phyloP scores from a whole-genome alignment of 2,329 filamentous ascomycete genomes.

The Trichoderma afroharzianum region DNA sequence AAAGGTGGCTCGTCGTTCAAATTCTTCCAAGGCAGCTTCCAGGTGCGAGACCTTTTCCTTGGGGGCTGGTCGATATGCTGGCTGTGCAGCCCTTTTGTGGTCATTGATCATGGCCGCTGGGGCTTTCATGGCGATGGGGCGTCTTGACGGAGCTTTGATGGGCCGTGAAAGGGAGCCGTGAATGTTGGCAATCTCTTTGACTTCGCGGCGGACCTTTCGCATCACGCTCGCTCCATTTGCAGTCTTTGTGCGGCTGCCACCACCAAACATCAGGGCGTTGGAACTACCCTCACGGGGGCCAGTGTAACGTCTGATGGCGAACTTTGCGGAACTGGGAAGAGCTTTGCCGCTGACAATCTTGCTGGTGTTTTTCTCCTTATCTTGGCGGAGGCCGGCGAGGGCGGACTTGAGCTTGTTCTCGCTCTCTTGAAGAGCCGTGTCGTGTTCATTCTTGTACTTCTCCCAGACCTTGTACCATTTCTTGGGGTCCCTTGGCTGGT shows the following conservation, averaged over 20 bases:
- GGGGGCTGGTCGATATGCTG: constrained; percentile 28
- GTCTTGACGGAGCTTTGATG: constrained; percentile 28
- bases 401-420: constrained; percentile 55
- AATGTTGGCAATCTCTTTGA: constrained; percentile 48
- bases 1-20: constrained; percentile 36
- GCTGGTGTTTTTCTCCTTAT: constrained; percentile 55
- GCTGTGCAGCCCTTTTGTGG: constrained; percentile 43
- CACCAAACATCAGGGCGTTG: constrained; percentile 41
- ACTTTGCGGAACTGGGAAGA: constrained; percentile 42
- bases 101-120: constrained; percentile 54
- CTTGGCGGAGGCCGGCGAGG: constrained; percentile 54
- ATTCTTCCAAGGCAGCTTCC: constrained; percentile 28
- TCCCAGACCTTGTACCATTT: constrained; percentile 78
- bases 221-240: constrained; percentile 52
- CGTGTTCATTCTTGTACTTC: constrained; percentile 59
- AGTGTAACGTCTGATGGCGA: constrained; percentile 28
- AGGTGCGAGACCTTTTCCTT: constrained; percentile 25
- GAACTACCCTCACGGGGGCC: constrained; percentile 28
- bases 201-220: constrained; percentile 54
- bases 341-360: constrained; percentile 51
- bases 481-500: constrained; percentile 60
- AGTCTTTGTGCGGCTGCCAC: constrained; percentile 51
- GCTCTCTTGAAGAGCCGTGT: constrained; percentile 56
- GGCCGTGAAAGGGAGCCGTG: constrained; percentile 44
- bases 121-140: constrained; percentile 46